phyloP scores from a whole-genome alignment of 169 alveolate species.

The Eimeria tenella region DNA sequence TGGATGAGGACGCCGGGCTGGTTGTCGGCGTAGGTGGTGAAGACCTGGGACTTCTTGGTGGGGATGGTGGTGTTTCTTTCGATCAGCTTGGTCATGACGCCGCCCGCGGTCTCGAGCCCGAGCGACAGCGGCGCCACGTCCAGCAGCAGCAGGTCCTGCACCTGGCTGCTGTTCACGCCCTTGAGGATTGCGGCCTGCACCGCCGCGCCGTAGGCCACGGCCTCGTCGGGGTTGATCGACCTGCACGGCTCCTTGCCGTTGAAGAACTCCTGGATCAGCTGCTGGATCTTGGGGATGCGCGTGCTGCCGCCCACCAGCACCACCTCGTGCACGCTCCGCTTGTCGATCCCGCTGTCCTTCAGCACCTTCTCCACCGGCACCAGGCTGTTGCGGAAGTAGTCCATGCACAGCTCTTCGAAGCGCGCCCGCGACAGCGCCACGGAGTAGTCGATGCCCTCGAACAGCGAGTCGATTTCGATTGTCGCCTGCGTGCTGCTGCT shows the following conservation, averaged over 20 bases:
- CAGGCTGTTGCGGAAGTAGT: conserved; percentile 96
- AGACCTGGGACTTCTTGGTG: conserved; percentile 97
- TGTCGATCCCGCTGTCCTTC: conserved; percentile 91
- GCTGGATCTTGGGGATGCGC: conserved; percentile 98
- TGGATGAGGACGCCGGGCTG: conserved; percentile 98
- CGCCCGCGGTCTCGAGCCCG: conserved; percentile 98
- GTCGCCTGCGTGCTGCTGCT: conserved; percentile 97
- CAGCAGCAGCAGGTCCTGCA: conserved; percentile 95
- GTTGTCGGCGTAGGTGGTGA: conserved; percentile 99
- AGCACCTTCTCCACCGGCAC: conserved; percentile 98
- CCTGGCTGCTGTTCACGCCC: conserved; percentile 92
- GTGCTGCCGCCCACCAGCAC: conserved; percentile 99
- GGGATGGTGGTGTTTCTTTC: conserved; percentile 99
- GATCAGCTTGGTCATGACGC: conserved; percentile 98
- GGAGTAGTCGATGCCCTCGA: conserved; percentile 95
- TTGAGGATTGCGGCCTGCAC: conserved; percentile 98
- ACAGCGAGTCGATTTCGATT: conserved; percentile 97
- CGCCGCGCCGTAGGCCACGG: conserved; percentile 99
- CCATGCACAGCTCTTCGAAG: conserved; percentile 98
- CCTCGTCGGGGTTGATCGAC: conserved; percentile 99
- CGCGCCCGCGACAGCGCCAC: conserved; percentile 97
- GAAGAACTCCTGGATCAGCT: conserved; percentile 93
- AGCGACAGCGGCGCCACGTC: conserved; percentile 98
- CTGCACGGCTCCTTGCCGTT: conserved; percentile 97
- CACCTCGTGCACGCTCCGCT: conserved; percentile 93